Base-by-base conservation (phyloP, 164 flowering plant genomes). In the Buxus sempervirens region DNA sequence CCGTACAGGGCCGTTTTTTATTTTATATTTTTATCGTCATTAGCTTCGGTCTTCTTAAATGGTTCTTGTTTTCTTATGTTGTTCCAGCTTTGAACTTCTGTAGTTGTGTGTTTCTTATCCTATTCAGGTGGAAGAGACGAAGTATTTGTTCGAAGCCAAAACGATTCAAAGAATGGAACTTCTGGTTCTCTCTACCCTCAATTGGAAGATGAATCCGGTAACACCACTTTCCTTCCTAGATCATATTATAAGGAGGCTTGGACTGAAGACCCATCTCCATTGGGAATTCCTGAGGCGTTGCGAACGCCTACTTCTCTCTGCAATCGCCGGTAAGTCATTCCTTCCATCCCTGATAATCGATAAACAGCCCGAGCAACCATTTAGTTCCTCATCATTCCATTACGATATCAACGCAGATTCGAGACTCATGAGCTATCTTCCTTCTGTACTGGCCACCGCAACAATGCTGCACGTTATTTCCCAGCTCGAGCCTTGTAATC, bases 181-280 rank as follows among this genome's bases (percentile, higher is more conserved):
- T 70, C 54, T 93, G 80, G 83, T 93, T 42, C 85, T 93, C 10
- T 84, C 95, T 0, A 81, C 96, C 1, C 88, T 93, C 32, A 67
- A 78, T 55, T 93, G 98, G 98, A 89, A 79, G 85, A 90, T 93
- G 96, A 84, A 89, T 54, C 96, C 90, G 20, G 88, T 88, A 0
- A 89, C 90, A 5, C 90, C 96, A 23, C 68, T 90, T 32, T 88
- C 93, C 14, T 93, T 88, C 74, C 76, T 93, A 42, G 93, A 90
- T 77, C 85, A 77, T 62, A 80, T 92, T 10, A 70, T 78, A 19
- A 83, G 90, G 62, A 81, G 89, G 81, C 80, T 89, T 28, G 87
- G 84, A 0, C 68, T 88, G 38, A 83, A 81, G 75, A 72, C 68
- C 65, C 70, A 72, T 62, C 78, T 81, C 42, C 82, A 81, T 63